phyloP scores from a whole-genome alignment of 2,329 filamentous ascomycete genomes.

The Aspergillus pseudonomiae region DNA sequence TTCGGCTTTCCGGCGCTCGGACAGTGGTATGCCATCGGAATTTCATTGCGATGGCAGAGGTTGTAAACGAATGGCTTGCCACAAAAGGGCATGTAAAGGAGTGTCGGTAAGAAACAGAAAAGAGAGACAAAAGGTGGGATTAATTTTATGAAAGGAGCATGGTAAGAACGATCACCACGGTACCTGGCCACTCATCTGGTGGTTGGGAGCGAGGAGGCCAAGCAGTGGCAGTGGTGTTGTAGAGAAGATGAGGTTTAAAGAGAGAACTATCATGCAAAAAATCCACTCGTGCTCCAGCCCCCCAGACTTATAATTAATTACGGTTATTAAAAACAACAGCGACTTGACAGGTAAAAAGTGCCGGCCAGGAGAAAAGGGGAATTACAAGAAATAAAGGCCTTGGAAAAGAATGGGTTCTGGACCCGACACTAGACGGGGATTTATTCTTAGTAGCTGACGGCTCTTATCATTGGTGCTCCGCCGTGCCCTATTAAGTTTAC shows the following conservation, averaged over 20 bases:
- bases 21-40: not conserved
- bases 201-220: not conserved
- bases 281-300: not conserved
- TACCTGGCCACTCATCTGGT: constrained; percentile 2
- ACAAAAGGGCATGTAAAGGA: not conserved
- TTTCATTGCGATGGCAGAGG: not conserved
- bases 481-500: not conserved
- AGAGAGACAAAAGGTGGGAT: not conserved
- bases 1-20: not conserved
- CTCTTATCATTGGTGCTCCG: not conserved
- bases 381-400: not conserved
- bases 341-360: not conserved
- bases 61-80: constrained; percentile 11
- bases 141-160: constrained; percentile 2
- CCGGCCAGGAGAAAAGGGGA: not conserved
- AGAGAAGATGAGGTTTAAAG: not conserved
- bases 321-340: not conserved
- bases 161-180: not conserved
- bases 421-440: not conserved
- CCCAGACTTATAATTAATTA: not conserved
- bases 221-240: not conserved
- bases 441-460: constrained; percentile 1
- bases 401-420: constrained; percentile 2
- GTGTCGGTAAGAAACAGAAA: not conserved
- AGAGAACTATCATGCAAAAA: not conserved